These are phyloP conservation scores for Phytophthora cajani DNA, from an alignment of 352 stramenopile genomes.

Conservation along the genomic window DNA sequence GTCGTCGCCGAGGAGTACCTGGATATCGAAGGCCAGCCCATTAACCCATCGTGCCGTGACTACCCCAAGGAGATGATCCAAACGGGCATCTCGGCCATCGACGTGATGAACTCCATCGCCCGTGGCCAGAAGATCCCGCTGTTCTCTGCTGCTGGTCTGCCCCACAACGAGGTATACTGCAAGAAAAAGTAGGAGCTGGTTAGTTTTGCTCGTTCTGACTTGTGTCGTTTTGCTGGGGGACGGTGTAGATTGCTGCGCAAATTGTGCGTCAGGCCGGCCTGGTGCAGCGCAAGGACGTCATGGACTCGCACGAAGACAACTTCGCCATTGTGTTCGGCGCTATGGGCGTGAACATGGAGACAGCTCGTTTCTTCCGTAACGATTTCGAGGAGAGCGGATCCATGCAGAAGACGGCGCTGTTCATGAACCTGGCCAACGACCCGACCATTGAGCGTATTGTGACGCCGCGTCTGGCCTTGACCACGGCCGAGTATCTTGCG, in stretches of 20 bases:
- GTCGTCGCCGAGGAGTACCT: slow-evolving; percentile 99
- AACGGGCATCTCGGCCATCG: slow-evolving; percentile 99
- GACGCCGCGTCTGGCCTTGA: slow-evolving; percentile 98
- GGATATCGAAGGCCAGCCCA: slow-evolving; percentile 99
- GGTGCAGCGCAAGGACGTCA: slow-evolving; percentile 98
- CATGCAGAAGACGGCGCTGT: slow-evolving; percentile 99
- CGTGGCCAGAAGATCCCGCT: slow-evolving; percentile 99
- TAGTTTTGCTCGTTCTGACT: background rate
- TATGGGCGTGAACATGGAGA: slow-evolving; percentile 99
- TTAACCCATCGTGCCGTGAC: slow-evolving; percentile 98
- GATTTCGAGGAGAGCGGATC: slow-evolving; percentile 98
- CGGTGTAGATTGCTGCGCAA: slow-evolving; percentile 94
- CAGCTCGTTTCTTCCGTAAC: slow-evolving; percentile 95
- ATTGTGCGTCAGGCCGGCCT: slow-evolving; percentile 99
- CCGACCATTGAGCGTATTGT: slow-evolving; percentile 99
- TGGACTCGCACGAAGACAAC: slow-evolving; percentile 99
- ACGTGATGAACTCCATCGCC: slow-evolving; percentile 99
- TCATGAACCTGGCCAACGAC: slow-evolving; percentile 99
- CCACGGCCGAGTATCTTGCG: slow-evolving; percentile 98
- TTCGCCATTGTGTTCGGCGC: slow-evolving; percentile 99
- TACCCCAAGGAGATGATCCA: slow-evolving; percentile 99
- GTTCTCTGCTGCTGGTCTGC: slow-evolving; percentile 98
- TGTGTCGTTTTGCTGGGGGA: slow-evolving; percentile 1
- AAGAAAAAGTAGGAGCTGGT: background rate
- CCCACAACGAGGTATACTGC: slow-evolving; percentile 94